These are phyloP conservation scores for Cicer bijugum DNA, from an alignment of 306 rosid species.

Conservation along the genomic window DNA sequence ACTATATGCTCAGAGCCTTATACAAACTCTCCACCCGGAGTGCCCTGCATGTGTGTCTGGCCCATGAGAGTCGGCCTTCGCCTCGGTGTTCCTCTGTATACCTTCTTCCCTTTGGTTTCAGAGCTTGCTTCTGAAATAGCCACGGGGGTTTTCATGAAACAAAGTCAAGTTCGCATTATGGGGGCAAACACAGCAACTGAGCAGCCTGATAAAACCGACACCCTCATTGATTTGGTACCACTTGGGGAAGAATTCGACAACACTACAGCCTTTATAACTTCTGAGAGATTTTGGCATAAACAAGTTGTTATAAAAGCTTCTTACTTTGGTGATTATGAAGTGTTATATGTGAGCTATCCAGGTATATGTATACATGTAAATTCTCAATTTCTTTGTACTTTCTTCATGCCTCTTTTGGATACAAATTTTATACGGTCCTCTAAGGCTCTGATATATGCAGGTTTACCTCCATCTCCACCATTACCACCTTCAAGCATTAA, in stretches of 20 bases:
- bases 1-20: conserved; percentile 72
- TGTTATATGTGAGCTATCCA: conserved; percentile 85
- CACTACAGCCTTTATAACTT: conserved; percentile 81
- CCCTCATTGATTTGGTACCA: conserved; percentile 82
- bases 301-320: conserved; percentile 69
- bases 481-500: conserved; percentile 63
- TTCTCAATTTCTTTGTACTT: conserved; percentile 36
- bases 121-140: conserved; percentile 88
- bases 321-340: conserved; percentile 87
- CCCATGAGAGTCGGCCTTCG: conserved; percentile 92
- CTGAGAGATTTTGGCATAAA: conserved; percentile 87
- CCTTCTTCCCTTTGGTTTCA: conserved; percentile 94
- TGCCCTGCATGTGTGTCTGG: conserved; percentile 84
- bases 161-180: conserved; percentile 91
- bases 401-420: conserved; percentile 40
- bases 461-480: conserved; percentile 93
- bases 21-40: conserved; percentile 87
- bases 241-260: conserved; percentile 78
- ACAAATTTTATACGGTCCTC: conserved; percentile 38
- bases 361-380: conserved; percentile 52
- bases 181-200: conserved; percentile 86
- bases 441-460: conserved; percentile 46
- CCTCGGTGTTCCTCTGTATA: conserved; percentile 75
- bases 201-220: conserved; percentile 73
- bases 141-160: conserved; percentile 75